Percentiles rank a stretch among this genome's conserved stretches.
Evolutionary conservation across 495 filamentous ascomycete genomes (phyloP).

Genomic region (Neurospora africana): DNA sequence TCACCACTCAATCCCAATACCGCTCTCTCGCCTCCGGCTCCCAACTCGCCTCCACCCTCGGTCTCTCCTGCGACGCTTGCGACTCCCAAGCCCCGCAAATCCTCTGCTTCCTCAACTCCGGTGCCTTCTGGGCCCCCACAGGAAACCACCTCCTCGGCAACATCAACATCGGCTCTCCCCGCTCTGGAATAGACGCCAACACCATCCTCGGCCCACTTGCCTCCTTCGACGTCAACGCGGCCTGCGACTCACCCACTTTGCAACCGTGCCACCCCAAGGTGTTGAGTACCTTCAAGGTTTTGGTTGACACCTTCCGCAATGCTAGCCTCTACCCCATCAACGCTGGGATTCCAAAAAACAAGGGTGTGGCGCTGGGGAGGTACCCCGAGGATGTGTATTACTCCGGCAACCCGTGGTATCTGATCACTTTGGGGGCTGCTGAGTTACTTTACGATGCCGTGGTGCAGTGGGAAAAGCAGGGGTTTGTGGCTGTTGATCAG

Average conservation of each 20-base stretch:
- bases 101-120: slow-evolving; percentile 49
- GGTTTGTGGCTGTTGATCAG: slow-evolving; percentile 40
- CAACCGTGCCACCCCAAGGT: slow-evolving; percentile 51
- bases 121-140: neutral
- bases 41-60: slow-evolving; percentile 36
- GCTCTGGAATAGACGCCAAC: slow-evolving; percentile 50
- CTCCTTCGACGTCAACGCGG: slow-evolving; percentile 45
- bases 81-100: slow-evolving; percentile 42
- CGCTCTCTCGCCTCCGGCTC: slow-evolving; percentile 48
- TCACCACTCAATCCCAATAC: slow-evolving; percentile 29
- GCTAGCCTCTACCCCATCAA: slow-evolving; percentile 43
- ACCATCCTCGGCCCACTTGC: slow-evolving; percentile 49
- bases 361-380: slow-evolving; percentile 50
- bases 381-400: slow-evolving; percentile 59
- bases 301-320: slow-evolving; percentile 50
- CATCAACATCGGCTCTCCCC: slow-evolving; percentile 32
- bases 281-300: slow-evolving; percentile 51
- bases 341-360: slow-evolving; percentile 28
- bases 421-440: slow-evolving; percentile 48
- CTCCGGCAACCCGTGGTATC: slow-evolving; percentile 54
- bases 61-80: slow-evolving; percentile 29
- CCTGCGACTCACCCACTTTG: slow-evolving; percentile 42
- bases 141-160: slow-evolving; percentile 44
- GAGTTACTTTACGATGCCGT: slow-evolving; percentile 53
- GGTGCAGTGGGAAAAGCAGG: slow-evolving; percentile 42